Evolutionary conservation across 2,329 filamentous ascomycete genomes (phyloP).

Genomic region (Aureobasidium namibiae): DNA sequence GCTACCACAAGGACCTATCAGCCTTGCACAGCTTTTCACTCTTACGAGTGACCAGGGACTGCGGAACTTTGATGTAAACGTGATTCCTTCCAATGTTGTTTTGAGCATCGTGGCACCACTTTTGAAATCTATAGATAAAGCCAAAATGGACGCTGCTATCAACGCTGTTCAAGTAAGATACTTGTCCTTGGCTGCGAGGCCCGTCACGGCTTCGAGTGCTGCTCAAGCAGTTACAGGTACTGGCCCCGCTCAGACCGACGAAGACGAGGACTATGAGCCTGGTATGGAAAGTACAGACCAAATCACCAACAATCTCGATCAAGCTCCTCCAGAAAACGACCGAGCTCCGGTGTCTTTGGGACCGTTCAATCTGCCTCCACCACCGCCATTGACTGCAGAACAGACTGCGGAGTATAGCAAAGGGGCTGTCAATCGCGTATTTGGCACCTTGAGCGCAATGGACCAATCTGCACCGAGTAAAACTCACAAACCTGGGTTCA

Average conservation of each 20-base stretch:
- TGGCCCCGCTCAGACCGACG: constrained; percentile 61
- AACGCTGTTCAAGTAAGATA: constrained; percentile 42
- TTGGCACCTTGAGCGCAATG: constrained; percentile 65
- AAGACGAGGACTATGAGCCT: constrained; percentile 90
- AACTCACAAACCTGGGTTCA: constrained; percentile 62
- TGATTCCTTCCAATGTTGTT: constrained; percentile 66
- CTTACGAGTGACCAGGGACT: constrained; percentile 68
- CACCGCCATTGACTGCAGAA: constrained; percentile 63
- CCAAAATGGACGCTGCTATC: constrained; percentile 63
- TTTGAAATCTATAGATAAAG: constrained; percentile 61
- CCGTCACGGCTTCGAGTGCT: constrained; percentile 22
- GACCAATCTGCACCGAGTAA: constrained; percentile 52
- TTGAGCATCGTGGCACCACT: constrained; percentile 75
- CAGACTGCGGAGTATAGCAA: constrained; percentile 67
- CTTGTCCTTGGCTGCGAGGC: constrained; percentile 27
- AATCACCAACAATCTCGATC: constrained; percentile 68
- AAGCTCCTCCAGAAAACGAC: constrained; percentile 43
- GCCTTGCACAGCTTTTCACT: constrained; percentile 76
- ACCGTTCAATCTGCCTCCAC: constrained; percentile 70
- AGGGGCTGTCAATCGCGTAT: constrained; percentile 66
- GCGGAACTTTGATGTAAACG: constrained; percentile 73
- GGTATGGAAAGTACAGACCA: constrained; percentile 73
- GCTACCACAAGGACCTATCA: constrained; percentile 66
- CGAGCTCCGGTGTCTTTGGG: constrained; percentile 50
- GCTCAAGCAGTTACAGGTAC: constrained; percentile 24